Evolutionary conservation across 208 protist genomes (phyloP).

Genomic region (Leptomonas seymouri): DNA sequence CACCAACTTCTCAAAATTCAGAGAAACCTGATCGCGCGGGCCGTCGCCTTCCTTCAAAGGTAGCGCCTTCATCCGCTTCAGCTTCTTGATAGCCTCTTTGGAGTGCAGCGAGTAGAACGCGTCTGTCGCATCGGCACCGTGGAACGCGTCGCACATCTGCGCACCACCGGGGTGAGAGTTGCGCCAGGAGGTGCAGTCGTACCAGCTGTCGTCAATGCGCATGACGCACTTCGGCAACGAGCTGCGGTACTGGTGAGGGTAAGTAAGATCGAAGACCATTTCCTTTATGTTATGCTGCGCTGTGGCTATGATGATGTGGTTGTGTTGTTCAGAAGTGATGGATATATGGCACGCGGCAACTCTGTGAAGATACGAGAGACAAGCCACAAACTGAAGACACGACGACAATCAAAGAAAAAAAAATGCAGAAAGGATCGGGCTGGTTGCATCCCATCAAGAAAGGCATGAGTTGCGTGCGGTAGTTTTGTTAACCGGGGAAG

Average conservation of each 20-base stretch:
- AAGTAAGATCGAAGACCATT: constrained; percentile 65
- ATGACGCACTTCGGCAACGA: constrained; percentile 77
- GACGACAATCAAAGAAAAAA: constrained; percentile 10
- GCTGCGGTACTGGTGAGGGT: constrained; percentile 60
- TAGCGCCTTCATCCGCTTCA: constrained; percentile 78
- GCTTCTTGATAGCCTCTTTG: constrained; percentile 72
- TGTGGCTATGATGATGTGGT: too few species aligned
- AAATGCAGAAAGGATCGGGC: background rate
- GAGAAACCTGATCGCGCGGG: constrained; percentile 57
- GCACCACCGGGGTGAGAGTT: constrained; percentile 75
- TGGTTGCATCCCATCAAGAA: background rate
- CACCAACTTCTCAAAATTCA: constrained; percentile 66
- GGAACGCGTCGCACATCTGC: constrained; percentile 76
- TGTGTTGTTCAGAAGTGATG: too few species aligned
- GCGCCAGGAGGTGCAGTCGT: constrained; percentile 80
- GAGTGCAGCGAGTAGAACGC: constrained; percentile 84
- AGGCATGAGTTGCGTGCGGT: background rate
- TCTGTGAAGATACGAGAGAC: background rate
- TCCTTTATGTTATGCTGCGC: too few species aligned
- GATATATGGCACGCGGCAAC: background rate
- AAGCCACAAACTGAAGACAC: background rate
- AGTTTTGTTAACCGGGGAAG: background rate
- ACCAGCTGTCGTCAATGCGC: constrained; percentile 79
- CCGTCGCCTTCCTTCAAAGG: constrained; percentile 64
- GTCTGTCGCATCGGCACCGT: constrained; percentile 76